phyloP scores from a whole-genome alignment of 2,329 filamentous ascomycete species.

The Pezizomycotina sp. region DNA sequence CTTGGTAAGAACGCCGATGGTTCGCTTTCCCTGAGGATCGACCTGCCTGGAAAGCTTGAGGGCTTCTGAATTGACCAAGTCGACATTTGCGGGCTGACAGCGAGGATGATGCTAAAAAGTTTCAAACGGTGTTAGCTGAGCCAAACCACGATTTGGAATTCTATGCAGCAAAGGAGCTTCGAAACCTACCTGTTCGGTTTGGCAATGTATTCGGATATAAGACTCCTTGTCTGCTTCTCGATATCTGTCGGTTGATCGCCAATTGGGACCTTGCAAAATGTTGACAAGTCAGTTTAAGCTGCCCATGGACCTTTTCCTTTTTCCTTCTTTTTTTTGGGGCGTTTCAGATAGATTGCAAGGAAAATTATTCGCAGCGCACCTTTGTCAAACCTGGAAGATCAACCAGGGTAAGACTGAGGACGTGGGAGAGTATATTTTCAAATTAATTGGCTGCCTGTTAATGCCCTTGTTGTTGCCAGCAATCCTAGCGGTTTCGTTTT shows the following conservation, averaged over 20 bases:
- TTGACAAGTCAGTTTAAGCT: conserved; percentile 25
- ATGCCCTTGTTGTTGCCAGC: conserved; percentile 96
- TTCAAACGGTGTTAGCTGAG: conserved; percentile 1
- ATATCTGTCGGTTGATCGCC: conserved; percentile 95
- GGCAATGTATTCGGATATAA: conserved; percentile 95
- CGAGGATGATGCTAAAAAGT: conserved; percentile 63
- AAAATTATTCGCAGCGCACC: conserved; percentile 38
- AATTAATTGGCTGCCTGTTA: conserved; percentile 90
- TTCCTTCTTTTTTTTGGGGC: conserved; percentile 13
- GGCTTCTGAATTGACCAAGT: conserved; percentile 95
- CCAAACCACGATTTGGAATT: background rate
- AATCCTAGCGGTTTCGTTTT: conserved; percentile 88
- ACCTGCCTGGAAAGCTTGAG: conserved; percentile 94
- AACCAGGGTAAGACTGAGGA: conserved; percentile 88
- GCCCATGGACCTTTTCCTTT: background rate
- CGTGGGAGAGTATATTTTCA: conserved; percentile 95
- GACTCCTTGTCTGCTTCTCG: conserved; percentile 90
- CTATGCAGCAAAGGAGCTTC: background rate
- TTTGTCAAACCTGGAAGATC: conserved; percentile 94
- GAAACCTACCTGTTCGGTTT: conserved; percentile 54
- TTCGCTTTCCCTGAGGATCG: conserved; percentile 80
- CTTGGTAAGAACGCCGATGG: conserved; percentile 93
- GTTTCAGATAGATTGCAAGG: conserved; percentile 14
- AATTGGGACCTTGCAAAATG: conserved; percentile 88
- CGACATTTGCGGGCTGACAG: conserved; percentile 96